Conservation (phyloP, 768 basidiomycete genomes). For the Pilatotrama ljubarskyi region DNA sequence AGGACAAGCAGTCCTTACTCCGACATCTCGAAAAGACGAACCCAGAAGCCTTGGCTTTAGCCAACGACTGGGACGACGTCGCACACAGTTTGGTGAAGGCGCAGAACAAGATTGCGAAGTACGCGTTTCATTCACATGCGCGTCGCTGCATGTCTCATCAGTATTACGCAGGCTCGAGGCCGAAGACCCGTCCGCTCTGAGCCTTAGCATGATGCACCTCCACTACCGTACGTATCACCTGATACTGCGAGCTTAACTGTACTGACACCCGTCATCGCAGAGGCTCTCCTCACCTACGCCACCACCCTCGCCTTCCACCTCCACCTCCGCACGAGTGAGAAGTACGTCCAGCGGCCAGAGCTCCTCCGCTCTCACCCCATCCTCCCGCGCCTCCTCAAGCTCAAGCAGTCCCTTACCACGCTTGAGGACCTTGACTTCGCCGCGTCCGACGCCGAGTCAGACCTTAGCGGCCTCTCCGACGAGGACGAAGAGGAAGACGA, state of each 20-base stretch:
- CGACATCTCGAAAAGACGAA: conserved; percentile 72
- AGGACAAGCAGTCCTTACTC: conserved; percentile 60
- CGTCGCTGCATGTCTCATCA: not conserved
- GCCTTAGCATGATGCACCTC: conserved; percentile 73
- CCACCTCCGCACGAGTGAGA: conserved; percentile 71
- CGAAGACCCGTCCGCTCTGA: conserved; percentile 51
- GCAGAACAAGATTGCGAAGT: conserved; percentile 57
- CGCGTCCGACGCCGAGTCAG: conserved; percentile 42
- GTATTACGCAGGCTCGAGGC: conserved; percentile 45
- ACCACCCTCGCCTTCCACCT: conserved; percentile 92
- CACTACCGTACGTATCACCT: conserved; percentile 74
- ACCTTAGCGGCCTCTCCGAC: conserved; percentile 38
- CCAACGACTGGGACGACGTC: conserved; percentile 82
- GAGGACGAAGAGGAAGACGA: conserved; percentile 44
- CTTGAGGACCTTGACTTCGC: conserved; percentile 86
- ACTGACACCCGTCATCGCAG: conserved; percentile 41
- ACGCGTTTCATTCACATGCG: conserved; percentile 24
- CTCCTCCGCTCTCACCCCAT: conserved; percentile 71
- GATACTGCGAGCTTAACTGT: not conserved
- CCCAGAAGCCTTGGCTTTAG: conserved; percentile 78
- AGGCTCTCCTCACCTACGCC: conserved; percentile 86
- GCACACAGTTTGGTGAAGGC: conserved; percentile 51
- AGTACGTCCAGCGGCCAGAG: conserved; percentile 61
- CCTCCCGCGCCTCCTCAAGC: conserved; percentile 69
- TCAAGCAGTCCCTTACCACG: conserved; percentile 79